Evolutionary conservation across 2,329 filamentous ascomycete species (phyloP), one percentile per base, ranked within the genome.

Genomic region (Teratosphaeria destructans): DNA sequence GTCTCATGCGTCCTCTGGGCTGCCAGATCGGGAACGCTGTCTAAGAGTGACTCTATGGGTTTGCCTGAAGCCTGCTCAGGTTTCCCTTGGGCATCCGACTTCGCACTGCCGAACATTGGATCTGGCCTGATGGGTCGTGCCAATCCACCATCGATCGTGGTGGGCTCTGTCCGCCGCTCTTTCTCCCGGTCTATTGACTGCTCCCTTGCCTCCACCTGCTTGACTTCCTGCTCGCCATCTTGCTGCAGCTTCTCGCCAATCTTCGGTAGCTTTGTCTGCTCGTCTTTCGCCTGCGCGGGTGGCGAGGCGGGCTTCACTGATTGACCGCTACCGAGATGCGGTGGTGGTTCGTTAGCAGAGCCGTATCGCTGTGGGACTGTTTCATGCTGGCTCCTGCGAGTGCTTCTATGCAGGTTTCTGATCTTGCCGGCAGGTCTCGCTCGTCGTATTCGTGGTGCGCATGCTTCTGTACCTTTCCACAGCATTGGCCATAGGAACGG

Each of bases 401-500:
- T 37, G 12, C 71, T 70, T 35, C 73, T 65, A 54, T 73, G 67
- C 35, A 74, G 68, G 37, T 68, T 66, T 59, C 68, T 62, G n/a
- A 66, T 62, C 47, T 65, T 66, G 23, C 64, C 61, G 32, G 65
- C 64, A 16, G 67, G 65, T 58, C 61, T 62, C 19, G 64, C 65
- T 23, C 63, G 65, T 63, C 68, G 65, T 7, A 61, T 57, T 5
- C 56, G 64, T 16, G 65, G 67, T 32, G 61, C 62, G 10, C 60
- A 61, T 52, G 58, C 64, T 57, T 64, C 69, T 7, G 67, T 63
- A 1, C 74, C 68, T 54, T 71, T 72, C 57, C 73, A 77, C 54
- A 79, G 69, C 66, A 75, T 73, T 0, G 77, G 77, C 73, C 77
- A 79, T 52, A 79, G 70, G 64, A 79, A 78, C 29, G 75, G 74